Evolutionary conservation across 2,329 filamentous ascomycete genomes (phyloP), one percentile per base, ranked within the genome.

Genomic region (Escovopsis sp.): DNA sequence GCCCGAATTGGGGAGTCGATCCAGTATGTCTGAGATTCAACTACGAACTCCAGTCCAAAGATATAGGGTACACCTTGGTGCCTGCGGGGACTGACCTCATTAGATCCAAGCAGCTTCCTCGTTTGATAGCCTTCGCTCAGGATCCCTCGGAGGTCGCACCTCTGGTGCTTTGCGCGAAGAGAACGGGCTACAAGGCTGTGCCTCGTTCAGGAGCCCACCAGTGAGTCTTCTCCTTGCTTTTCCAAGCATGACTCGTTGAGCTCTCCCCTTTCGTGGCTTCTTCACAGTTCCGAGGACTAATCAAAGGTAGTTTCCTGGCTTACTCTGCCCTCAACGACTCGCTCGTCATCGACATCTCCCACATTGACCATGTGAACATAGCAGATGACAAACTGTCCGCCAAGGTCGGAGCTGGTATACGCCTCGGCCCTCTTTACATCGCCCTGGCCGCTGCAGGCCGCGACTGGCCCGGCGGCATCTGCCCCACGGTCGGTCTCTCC

Each of bases 401-500:
- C 32, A 24, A 27, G 11, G 47, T 47, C 36, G 47, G 47, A 16
- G 47, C 37, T 30, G 47, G 45, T 12, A 47, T 49, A 29, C 47
- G 47, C 24, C 40, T 49, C n/a, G 47, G 47, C 36, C 43, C 47
- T 8, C 38, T 49, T 9, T 46, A 47, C 43, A 47, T 45, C 29
- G 45, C 42, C 7, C 44, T 49, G 8, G 32, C 34, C 7, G 13
- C n/a, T 33, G 40, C 46, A 27, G 39, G 41, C 20, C 36, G 42
- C 40, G 38, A 40, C 44, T 49, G 37, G 33, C 37, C 40, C 5
- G 45, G 45, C 25, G 47, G 45, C 24, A 47, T 49, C 36, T 49
- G 47, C 39, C 47, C 47, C 4, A 49, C 47, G 2, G 56, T 58
- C 25, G 56, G 56, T 0, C 47, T 58, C 4, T 43, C 51, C 2